phyloP scores from a whole-genome alignment of 2,329 filamentous ascomycete genomes.

The Paecilomyces formosus region DNA sequence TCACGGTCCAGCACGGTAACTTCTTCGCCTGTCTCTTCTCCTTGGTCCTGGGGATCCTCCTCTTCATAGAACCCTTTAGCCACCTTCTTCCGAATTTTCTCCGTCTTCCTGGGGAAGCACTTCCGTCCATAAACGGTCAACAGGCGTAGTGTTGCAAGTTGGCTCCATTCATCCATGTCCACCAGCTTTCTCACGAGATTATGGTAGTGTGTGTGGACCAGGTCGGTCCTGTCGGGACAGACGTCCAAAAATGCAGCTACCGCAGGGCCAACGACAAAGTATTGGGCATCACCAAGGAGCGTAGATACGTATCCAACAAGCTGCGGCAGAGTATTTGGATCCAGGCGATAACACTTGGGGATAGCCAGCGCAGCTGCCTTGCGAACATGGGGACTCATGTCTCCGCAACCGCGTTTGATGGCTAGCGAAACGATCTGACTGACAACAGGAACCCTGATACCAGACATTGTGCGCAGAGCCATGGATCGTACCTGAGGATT shows the following conservation, averaged over 20 bases:
- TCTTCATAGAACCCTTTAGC: constrained; percentile 79
- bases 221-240: constrained; percentile 77
- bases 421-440: constrained; percentile 94
- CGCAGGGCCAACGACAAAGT: constrained; percentile 92
- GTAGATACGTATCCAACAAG: constrained; percentile 72
- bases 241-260: constrained; percentile 83
- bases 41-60: constrained; percentile 43
- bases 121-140: constrained; percentile 78
- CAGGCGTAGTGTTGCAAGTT: constrained; percentile 72
- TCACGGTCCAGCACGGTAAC: constrained; percentile 67
- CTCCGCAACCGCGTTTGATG: constrained; percentile 85
- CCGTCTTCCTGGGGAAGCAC: constrained; percentile 70
- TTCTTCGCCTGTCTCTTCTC: constrained; percentile 41
- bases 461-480: constrained; percentile 92
- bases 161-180: constrained; percentile 99
- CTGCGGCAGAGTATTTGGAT: constrained; percentile 77
- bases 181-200: constrained; percentile 80
- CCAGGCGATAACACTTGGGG: constrained; percentile 89
- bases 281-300: constrained; percentile 82
- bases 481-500: constrained; percentile 88
- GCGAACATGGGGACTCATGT: constrained; percentile 91
- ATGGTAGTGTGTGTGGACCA: constrained; percentile 87
- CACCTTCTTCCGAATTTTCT: constrained; percentile 49
- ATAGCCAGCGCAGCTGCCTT: constrained; percentile 90
- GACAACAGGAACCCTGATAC: constrained; percentile 94